Conservation (phyloP, 345 rosid genomes). For the Lagerstroemia speciosa region DNA sequence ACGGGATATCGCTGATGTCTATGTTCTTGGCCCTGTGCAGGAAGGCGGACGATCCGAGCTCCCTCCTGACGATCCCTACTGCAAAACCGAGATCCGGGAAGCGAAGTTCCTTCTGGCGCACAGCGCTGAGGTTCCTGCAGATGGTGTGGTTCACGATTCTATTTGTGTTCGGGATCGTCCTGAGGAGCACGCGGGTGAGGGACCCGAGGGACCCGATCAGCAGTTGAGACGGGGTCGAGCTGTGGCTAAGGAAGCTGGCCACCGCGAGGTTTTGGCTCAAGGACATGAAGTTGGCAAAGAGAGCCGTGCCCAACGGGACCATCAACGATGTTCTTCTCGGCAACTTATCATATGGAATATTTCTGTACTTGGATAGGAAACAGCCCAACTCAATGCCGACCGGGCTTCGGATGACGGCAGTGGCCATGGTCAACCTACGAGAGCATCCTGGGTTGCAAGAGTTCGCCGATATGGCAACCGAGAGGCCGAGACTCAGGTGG, state of each 20-base stretch:
- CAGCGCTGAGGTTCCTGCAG: conserved; percentile 12
- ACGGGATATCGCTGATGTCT: conserved; percentile 51
- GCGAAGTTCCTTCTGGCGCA: background rate
- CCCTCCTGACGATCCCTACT: conserved; percentile 17
- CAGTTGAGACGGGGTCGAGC: conserved; percentile 57
- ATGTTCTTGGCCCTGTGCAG: conserved; percentile 37
- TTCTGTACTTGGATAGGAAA: conserved; percentile 42
- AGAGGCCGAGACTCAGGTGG: conserved; percentile 24
- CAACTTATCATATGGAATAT: conserved; percentile 35
- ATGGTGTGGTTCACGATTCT: conserved; percentile 31
- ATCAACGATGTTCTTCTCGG: conserved; percentile 62
- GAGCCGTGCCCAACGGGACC: conserved; percentile 35
- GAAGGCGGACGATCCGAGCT: conserved; percentile 22
- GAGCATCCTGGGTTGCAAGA: conserved; percentile 41
- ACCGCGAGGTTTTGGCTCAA: conserved; percentile 39
- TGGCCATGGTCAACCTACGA: conserved; percentile 54
- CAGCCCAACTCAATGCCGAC: conserved; percentile 25
- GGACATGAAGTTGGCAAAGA: conserved; percentile 48
- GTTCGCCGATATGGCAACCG: conserved; percentile 20
- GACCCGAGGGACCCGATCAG: conserved; percentile 32
- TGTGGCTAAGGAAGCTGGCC: conserved; percentile 50
- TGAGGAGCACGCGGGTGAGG: conserved; percentile 23
- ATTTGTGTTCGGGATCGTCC: conserved; percentile 22
- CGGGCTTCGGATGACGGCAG: conserved; percentile 12
- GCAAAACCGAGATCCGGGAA: background rate